Base-by-base conservation (phyloP, 2,329 filamentous ascomycete genomes). In the Trematosphaeria pertusa region DNA sequence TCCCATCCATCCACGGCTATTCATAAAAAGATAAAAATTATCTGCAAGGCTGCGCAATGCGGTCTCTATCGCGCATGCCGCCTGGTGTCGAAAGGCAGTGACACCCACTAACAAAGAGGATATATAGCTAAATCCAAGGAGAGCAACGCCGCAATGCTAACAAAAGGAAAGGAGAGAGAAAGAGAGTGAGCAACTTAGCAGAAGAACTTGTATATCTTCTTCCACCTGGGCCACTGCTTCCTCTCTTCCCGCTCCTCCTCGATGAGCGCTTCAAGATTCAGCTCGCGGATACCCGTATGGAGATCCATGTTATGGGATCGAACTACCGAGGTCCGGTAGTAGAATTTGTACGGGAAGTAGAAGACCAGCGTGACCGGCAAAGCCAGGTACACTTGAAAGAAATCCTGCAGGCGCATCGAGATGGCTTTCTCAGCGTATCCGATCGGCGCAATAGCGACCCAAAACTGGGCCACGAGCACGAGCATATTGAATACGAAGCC, bases 381-480 rank as follows among this genome's bases (percentile, higher is more conserved):
- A 4, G 87, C 86, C 52, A 90, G 78, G 69, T 87, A 91, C 51
- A 82, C 80, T 48, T 86, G 74, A 72, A 96, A 96, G 73, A 93
- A 95, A 56, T 78, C 84, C 52, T 83, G 70, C 0, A 82, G 81
- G 31, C 85, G 75, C 6, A 78, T 69, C 1, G 61, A 33, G 4
- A 75, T 52, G 0, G 76, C 75, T 69, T 77, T 76, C 0, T 72
- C 43, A 4, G 64, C 61, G 63, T 82, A 86, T 18, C 77, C 81
- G 37, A 93, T 80, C 3, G 92, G 91, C 66, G 86, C 91, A 3
- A 89, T 85, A 20, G 88, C 90, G 38, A 88, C 86, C 89, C 91
- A 97, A 76, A 96, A 93, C 69, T 97, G 91, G 1, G 89, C 89
- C 35, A 88, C 68, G 20, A 97, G 80, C 21, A 96, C 86, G 30